phyloP scores from a whole-genome alignment of 2,329 filamentous ascomycete species.

The Talaromyces sp. region DNA sequence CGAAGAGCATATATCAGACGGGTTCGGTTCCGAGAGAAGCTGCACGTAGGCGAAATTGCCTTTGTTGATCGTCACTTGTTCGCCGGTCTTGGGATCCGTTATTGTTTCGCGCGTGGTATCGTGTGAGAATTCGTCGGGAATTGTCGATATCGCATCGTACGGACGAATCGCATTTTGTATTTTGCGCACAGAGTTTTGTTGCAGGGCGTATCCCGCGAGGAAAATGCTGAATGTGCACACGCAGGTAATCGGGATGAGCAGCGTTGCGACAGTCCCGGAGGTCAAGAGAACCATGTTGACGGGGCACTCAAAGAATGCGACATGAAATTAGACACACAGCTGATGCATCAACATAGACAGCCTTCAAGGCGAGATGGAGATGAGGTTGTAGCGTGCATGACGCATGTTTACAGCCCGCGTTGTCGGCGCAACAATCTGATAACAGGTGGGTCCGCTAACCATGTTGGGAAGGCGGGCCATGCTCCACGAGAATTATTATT shows the following conservation, averaged over 20 bases:
- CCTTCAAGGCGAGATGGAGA: background rate
- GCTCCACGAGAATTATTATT: too few relatives aligned
- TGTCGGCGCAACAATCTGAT: background rate
- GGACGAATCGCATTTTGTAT: constrained; percentile 66
- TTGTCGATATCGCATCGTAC: constrained; percentile 33
- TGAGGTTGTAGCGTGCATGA: background rate
- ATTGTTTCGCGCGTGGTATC: constrained; percentile 6
- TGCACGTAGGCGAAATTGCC: constrained; percentile 37
- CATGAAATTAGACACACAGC: background rate
- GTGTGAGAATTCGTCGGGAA: constrained; percentile 1
- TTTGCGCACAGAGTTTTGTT: constrained; percentile 76
- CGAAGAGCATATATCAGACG: constrained; percentile 41
- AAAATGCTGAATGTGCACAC: constrained; percentile 79
- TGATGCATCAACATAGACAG: background rate
- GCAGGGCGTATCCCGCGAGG: constrained; percentile 78
- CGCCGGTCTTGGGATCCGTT: constrained; percentile 9
- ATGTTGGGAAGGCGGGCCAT: background rate
- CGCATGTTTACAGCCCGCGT: background rate
- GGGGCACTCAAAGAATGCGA: constrained; percentile 10
- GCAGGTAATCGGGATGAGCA: constrained; percentile 53
- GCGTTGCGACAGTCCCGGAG: constrained; percentile 39
- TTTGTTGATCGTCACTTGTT: constrained; percentile 7
- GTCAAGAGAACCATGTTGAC: constrained; percentile 41
- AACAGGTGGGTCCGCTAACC: background rate
- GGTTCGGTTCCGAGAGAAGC: constrained; percentile 37